These are phyloP conservation scores for Exobasidium cylindrosporum DNA, from an alignment of 1,284 basidiomycete species.

Conservation along the genomic window DNA sequence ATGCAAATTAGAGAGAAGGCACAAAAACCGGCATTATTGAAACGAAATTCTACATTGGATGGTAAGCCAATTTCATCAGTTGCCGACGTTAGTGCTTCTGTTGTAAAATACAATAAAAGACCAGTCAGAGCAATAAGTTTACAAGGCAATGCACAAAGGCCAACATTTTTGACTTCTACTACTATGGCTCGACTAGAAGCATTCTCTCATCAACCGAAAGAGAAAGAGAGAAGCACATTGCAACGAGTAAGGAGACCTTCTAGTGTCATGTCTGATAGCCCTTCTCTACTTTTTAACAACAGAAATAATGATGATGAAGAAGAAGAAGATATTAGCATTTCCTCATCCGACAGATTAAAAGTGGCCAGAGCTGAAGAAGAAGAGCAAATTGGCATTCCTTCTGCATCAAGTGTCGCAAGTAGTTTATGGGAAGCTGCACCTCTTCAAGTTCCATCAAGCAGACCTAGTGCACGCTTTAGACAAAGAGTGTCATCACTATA, in stretches of 20 bases:
- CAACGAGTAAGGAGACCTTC: slow-evolving; percentile 14
- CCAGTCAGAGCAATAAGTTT: neutral
- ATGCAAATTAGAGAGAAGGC: neutral
- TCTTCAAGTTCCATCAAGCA: neutral
- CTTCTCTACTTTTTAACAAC: slow-evolving; percentile 12
- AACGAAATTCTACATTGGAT: neutral
- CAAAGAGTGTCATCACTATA: neutral
- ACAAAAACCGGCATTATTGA: neutral
- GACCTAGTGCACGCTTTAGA: neutral
- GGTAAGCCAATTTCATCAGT: neutral
- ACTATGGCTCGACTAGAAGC: neutral
- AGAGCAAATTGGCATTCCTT: neutral
- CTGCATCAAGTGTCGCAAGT: neutral
- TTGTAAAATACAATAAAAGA: neutral
- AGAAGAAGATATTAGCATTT: neutral
- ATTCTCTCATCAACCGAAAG: neutral
- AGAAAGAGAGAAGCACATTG: neutral
- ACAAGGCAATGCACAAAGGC: neutral
- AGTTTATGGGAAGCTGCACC: slow-evolving; percentile 6
- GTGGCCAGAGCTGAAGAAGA: no score
- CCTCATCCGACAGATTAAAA: no score
- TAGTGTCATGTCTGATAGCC: slow-evolving; percentile 15
- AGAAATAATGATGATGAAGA: slow-evolving; percentile 4
- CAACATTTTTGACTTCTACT: neutral
- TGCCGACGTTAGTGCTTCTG: neutral